Base-by-base conservation (phyloP, 345 rosid species). In the Syzygium jambos region DNA sequence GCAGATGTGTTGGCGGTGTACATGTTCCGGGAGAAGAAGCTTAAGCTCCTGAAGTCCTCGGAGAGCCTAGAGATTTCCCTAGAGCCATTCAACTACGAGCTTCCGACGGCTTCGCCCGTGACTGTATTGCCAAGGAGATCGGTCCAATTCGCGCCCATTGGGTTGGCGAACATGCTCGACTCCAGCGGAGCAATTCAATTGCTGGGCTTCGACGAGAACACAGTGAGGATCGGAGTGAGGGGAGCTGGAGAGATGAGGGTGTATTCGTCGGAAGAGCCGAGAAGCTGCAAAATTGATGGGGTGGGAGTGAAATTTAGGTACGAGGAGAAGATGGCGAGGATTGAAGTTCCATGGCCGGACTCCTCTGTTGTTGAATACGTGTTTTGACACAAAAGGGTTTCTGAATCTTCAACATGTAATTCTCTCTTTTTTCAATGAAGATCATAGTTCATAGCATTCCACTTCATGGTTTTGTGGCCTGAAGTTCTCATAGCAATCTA, bases 161-260 rank as follows among this genome's bases (percentile, higher is more conserved):
- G 99, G 23, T 88, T 95, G 49, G 96, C 90, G 85, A 94, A 95
- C 92, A 95, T 96, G 99, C 96, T 96, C 57, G 95, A 98, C 91
- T 87, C 93, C 2, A 96, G 99, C 7, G 98, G 99, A 6, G 98
- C 99, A 9, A 90, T 96, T 59, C 94, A 89, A 63, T 94, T 95
- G 34, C 7, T 95, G 90, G 86, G 68, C 22, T 92, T 91, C 46
- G 53, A 86, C 52, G 93, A 89, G 1, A 59, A 43, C 13, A 57
- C 82, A 5, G 95, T 90, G 52, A 84, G 85, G 85, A 87, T 95
- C 5, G 94, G 93, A 46, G 92, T 95, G 27, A 94, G 89, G 88
- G 99, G 99, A 38, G 54, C 87, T 0, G 99, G 99, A 29, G 96
- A 96, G 87, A 89, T 96, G 93, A 92, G 91, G 90, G 95, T 87